Base-by-base conservation (phyloP, 2,329 filamentous ascomycete species). In the Xylaria sp. region DNA sequence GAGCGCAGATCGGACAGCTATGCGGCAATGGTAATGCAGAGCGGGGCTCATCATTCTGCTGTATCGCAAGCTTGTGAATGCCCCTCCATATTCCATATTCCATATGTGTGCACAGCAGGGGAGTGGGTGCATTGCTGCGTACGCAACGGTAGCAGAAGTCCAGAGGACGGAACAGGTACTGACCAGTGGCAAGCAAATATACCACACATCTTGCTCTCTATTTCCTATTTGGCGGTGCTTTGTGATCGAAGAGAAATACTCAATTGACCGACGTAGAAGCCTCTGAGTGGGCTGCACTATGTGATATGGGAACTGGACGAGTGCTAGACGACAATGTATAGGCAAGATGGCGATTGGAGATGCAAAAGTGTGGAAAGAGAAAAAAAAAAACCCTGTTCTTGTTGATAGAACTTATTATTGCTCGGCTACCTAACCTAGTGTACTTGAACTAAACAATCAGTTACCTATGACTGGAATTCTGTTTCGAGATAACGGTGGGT, bases 161-260 rank as follows among this genome's bases (percentile, higher is more conserved):
- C 3, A 39, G 79, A 53, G 45, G 62, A 63, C 36, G 54, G 27
- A 42, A 49, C 6, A 31, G 31, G 15, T 66, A 86, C 89, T 80
- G 83, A 97, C 94, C 88, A 86, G 83, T 97, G 93, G 83, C 94
- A 97, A 76, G 93, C 94, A 82, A 97, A 97, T 78, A 97, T 97
- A 82, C 94, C 94, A 90, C 94, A 97, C 94, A 97, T 97, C 76
- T 80, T 91, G 85, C 42, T 31, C 29, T 63, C 29, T 49, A 20
- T 11, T 47, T 25, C 36, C 5, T 36, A 11, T 20, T 13, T 6
- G 47, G 11, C 5, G 4, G 6, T 53, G 15, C 25, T 15, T 22
- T 50, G 42, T 45, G 13, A 42, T n/a, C 47, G 56, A 20, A 27
- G n/a, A 51, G 49, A 38, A 55, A 44, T 2, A 20, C 17, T 25